Evolutionary conservation across 176 grass and related monocot species (phyloP), one percentile per base, ranked within the genome.

Genomic region (Typha latifolia): DNA sequence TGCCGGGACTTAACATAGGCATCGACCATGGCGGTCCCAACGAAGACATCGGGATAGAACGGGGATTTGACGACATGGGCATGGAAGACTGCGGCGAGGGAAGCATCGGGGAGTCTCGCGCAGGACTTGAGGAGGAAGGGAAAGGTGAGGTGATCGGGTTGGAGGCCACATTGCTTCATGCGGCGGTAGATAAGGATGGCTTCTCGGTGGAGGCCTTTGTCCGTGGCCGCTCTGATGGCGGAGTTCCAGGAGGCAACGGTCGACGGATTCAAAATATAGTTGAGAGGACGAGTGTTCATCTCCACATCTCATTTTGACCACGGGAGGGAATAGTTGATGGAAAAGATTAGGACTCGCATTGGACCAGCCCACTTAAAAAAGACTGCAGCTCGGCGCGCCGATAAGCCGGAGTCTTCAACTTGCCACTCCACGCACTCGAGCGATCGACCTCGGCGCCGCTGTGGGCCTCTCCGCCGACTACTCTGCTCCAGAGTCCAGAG

Each of bases 111-210:
- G 14, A 74, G 62, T 3, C 13, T 23, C 16, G 62, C 49, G 32
- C 62, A 74, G 23, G 72, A 22, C 32, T 74, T 74, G 5, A 74
- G 48, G 12, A 74, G 48, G 15, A 74, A 63, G 48, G 72, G 62
- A 49, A 74, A 32, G 61, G 72, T 74, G 48, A 74, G 48, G 47
- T 50, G 43, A 48, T 49, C 16, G 72, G 72, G 72, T 20, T 27
- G n/a, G 48, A 18, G 4, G 0, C 48, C 61, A 48, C 26, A 37
- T 3, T 32, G 62, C 15, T 64, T 5, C 48, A 74, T 49, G 14
- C 31, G 62, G 61, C 49, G 49, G 61, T 74, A 74, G 10, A 74
- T 26, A 10, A 65, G 63, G 7, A 65, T 12, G 16, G 63, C 63
- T 19, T 65, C 63, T 5, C 63, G 14, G 32, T 32, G 63, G 63